These are phyloP conservation scores for Lithohypha guttulata DNA, from an alignment of 2,329 filamentous ascomycete species.

Conservation along the genomic window DNA sequence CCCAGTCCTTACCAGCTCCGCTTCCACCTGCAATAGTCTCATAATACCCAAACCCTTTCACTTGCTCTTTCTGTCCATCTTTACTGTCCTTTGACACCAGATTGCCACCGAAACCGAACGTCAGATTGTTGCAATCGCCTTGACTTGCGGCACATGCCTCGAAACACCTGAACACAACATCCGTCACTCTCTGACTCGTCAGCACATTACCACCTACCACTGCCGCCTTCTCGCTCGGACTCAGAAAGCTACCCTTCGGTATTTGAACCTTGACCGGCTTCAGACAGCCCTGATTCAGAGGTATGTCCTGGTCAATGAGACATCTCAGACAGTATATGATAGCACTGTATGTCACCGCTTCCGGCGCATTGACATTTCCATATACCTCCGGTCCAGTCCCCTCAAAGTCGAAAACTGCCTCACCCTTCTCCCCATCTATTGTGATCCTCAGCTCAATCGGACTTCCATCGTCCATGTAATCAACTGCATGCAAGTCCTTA, in stretches of 20 bases:
- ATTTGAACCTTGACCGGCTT: slow-evolving; percentile 65
- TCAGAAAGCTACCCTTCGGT: slow-evolving; percentile 61
- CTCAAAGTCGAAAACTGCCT: slow-evolving; percentile 66
- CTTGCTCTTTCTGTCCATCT: slow-evolving; percentile 25
- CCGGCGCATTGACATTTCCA: slow-evolving; percentile 68
- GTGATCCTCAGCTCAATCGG: slow-evolving; percentile 65
- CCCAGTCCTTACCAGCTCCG: slow-evolving; percentile 65
- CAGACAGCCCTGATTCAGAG: slow-evolving; percentile 76
- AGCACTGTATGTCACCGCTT: slow-evolving; percentile 70
- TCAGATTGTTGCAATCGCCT: slow-evolving; percentile 75
- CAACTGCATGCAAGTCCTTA: slow-evolving; percentile 59
- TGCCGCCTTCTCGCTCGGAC: slow-evolving; percentile 63
- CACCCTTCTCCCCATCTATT: slow-evolving; percentile 62
- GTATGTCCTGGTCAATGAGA: slow-evolving; percentile 71
- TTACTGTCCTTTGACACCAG: slow-evolving; percentile 22
- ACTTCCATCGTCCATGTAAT: slow-evolving; percentile 81
- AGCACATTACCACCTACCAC: slow-evolving; percentile 77
- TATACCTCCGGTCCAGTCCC: slow-evolving; percentile 73
- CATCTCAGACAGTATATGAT: slow-evolving; percentile 80
- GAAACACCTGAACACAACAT: slow-evolving; percentile 74
- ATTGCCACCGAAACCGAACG: slow-evolving; percentile 70
- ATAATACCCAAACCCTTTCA: slow-evolving; percentile 71
- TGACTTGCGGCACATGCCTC: slow-evolving; percentile 67
- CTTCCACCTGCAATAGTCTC: slow-evolving; percentile 76
- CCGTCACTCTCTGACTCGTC: slow-evolving; percentile 68